Evolutionary conservation across 1,284 basidiomycete species (phyloP).

Genomic region (Xerocomus amazonicus): DNA sequence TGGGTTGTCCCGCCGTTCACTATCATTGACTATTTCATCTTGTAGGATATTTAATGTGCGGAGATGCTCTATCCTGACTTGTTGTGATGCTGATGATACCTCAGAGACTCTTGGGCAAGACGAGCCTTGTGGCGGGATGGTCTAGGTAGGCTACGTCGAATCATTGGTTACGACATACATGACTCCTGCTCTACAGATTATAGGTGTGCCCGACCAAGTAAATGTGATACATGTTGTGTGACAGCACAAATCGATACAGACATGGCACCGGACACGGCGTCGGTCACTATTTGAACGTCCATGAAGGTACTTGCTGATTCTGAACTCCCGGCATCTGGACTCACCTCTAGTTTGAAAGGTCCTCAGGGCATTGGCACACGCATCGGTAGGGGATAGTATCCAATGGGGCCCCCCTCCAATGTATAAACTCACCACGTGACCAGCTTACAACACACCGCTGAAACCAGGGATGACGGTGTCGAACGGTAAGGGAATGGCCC

Average conservation of each 20-base stretch:
- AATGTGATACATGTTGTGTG: background rate
- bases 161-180: background rate
- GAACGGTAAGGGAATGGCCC: conserved; percentile 50
- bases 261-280: conserved; percentile 95
- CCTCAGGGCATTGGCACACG: conserved; percentile 86
- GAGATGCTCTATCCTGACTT: background rate
- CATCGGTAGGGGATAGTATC: conserved; percentile 49
- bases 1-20: background rate
- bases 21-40: background rate
- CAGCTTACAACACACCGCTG: conserved; percentile 64
- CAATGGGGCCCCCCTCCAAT: background rate
- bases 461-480: conserved; percentile 87
- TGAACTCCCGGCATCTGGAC: background rate
- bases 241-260: conserved; percentile 33
- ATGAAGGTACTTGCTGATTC: conserved; percentile 56
- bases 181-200: conserved; percentile 35
- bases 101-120: conserved; percentile 82
- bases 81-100: conserved; percentile 12
- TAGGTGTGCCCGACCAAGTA: conserved; percentile 29
- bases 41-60: conserved; percentile 58
- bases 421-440: background rate
- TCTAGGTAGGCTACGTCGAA: conserved; percentile 50
- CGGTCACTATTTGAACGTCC: conserved; percentile 89
- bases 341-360: conserved; percentile 35
- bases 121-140: conserved; percentile 90